phyloP scores from a whole-genome alignment of 495 filamentous ascomycete species.

The Podospora pseudopauciseta region DNA sequence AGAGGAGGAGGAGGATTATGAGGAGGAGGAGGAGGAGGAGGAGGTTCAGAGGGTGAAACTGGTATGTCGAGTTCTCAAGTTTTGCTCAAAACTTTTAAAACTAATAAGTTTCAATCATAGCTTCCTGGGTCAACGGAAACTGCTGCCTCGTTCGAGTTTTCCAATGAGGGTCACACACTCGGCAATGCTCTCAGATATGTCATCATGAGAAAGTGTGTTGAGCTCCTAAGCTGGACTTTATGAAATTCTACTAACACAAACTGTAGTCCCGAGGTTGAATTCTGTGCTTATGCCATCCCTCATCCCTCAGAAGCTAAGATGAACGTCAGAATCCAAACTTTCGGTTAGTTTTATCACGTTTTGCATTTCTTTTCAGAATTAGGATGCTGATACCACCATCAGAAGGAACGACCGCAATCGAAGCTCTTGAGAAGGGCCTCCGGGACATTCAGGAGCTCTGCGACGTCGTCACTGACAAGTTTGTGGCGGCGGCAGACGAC shows the following conservation, averaged over 20 bases:
- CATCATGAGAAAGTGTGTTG: constrained; percentile 91
- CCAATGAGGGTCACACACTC: constrained; percentile 88
- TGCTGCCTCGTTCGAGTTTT: constrained; percentile 76
- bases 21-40: constrained; percentile 37
- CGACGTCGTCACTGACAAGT: constrained; percentile 85
- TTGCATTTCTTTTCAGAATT: neutral
- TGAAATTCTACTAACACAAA: constrained; percentile 7
- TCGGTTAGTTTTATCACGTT: constrained; percentile 55
- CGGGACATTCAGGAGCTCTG: constrained; percentile 84
- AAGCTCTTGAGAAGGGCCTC: constrained; percentile 86
- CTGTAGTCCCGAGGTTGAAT: constrained; percentile 82
- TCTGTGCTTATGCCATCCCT: constrained; percentile 96
- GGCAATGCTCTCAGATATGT: constrained; percentile 91
- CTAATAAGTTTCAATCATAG: constrained; percentile 35
- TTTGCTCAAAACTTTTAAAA: constrained; percentile 5
- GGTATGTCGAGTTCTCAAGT: constrained; percentile 23
- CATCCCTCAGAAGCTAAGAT: constrained; percentile 95
- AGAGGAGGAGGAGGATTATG: constrained; percentile 25
- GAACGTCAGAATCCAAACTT: constrained; percentile 96
- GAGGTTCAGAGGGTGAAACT: constrained; percentile 34
- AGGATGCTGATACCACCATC: neutral
- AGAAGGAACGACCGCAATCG: constrained; percentile 77
- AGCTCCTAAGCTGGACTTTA: no score
- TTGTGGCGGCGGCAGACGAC: constrained; percentile 60
- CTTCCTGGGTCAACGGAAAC: constrained; percentile 67